Percentiles rank a stretch among this genome's conserved stretches.
phyloP scores from a whole-genome alignment of 441 rosid species.

The Populus hybrid region DNA sequence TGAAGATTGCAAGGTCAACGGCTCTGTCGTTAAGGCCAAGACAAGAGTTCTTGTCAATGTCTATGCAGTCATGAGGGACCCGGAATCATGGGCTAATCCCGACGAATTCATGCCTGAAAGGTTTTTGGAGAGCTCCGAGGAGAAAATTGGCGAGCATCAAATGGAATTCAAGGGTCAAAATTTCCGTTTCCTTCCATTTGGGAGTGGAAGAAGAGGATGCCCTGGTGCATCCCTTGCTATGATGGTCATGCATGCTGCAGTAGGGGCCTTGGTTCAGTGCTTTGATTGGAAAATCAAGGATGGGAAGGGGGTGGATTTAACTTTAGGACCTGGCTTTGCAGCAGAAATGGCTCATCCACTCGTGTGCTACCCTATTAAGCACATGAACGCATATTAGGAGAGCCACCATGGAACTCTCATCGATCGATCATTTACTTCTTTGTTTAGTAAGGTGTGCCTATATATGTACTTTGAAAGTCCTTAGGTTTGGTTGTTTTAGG shows the following conservation, averaged over 20 bases:
- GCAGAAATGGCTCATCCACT: conserved; percentile 48
- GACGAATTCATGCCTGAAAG: conserved; percentile 45
- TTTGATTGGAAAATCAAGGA: conserved; percentile 51
- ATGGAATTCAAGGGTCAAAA: conserved; percentile 74
- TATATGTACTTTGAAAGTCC: no score
- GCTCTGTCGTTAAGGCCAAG: conserved; percentile 34
- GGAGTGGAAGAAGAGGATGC: conserved; percentile 55
- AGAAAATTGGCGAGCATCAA: conserved; percentile 52
- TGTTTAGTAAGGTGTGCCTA: no score
- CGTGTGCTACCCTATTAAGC: conserved; percentile 32
- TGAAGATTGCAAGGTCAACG: conserved; percentile 35
- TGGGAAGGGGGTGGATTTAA: conserved; percentile 37
- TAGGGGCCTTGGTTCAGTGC: conserved; percentile 53
- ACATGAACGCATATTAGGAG: conserved; percentile 9
- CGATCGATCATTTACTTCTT: no score
- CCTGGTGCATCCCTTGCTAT: conserved; percentile 40
- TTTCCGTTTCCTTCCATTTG: conserved; percentile 52
- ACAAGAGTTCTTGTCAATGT: conserved; percentile 44
- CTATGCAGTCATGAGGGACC: conserved; percentile 48
- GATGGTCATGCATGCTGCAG: conserved; percentile 38
- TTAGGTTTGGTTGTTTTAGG: neutral
- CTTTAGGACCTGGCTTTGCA: conserved; percentile 37
- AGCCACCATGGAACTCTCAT: neutral
- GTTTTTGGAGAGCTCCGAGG: conserved; percentile 28
- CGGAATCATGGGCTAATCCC: conserved; percentile 40